Percentiles rank a stretch among this genome's conserved stretches.
Conservation (phyloP, 148 eudicot genomes). For the Amaranthus hypochondriacus region DNA sequence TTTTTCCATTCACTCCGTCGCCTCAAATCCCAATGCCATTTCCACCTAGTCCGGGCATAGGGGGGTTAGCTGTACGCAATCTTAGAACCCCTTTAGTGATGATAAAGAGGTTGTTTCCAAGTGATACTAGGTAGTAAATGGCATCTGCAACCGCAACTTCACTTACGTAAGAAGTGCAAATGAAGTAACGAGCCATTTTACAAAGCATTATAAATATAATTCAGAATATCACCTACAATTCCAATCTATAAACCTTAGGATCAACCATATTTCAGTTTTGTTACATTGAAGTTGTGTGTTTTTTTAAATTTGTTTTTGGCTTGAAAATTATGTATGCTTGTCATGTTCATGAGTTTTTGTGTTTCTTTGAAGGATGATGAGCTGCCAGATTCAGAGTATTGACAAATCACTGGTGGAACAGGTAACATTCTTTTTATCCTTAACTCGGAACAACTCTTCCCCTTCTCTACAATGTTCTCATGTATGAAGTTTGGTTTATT, state of each 20-base stretch:
- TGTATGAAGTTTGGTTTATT: not conserved
- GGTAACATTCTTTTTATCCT: slow-evolving; percentile 38
- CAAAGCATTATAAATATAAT: no score
- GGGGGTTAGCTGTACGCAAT: no score
- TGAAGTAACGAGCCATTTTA: no score
- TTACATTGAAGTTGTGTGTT: not conserved
- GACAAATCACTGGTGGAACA: slow-evolving; percentile 57
- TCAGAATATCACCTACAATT: not conserved
- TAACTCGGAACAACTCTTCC: not conserved
- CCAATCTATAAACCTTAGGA: not conserved
- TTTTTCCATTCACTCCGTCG: no score
- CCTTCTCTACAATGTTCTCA: not conserved
- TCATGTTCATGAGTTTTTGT: slow-evolving; percentile 4
- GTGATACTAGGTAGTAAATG: no score
- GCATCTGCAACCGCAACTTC: no score
- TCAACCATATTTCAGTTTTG: not conserved
- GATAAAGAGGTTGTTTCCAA: no score
- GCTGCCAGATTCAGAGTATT: slow-evolving; percentile 48
- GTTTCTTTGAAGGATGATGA: slow-evolving; percentile 40
- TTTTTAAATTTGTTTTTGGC: not conserved
- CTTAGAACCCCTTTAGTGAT: no score
- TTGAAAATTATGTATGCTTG: not conserved
- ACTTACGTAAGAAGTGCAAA: no score
- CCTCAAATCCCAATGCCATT: no score
- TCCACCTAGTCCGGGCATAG: no score